phyloP scores from a whole-genome alignment of 129 eudicot genomes.

The Flaveria brownii region DNA sequence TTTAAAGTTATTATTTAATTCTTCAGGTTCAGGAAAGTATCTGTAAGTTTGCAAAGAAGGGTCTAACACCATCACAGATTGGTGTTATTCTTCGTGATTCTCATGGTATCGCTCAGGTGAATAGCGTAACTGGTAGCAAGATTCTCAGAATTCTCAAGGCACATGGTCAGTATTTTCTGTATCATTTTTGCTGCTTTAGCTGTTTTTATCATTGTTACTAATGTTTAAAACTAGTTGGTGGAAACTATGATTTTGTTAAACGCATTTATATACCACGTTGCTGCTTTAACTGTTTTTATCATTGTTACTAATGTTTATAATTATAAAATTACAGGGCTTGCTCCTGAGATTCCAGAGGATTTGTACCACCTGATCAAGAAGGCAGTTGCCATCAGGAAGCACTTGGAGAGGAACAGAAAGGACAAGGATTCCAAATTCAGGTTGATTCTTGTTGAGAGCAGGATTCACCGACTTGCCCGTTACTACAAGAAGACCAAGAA shows the following conservation, averaged over 20 bases:
- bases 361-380: slow-evolving; percentile 59
- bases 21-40: slow-evolving; percentile 58
- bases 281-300: neutral
- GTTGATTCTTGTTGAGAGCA: slow-evolving; percentile 68
- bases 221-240: too few species aligned
- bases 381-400: slow-evolving; percentile 64
- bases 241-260: too few species aligned
- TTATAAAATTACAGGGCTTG: slow-evolving; percentile 40
- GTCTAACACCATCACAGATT: slow-evolving; percentile 64
- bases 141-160: slow-evolving; percentile 61
- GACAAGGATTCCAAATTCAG: slow-evolving; percentile 65
- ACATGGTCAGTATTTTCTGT: slow-evolving; percentile 35
- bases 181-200: too few species aligned
- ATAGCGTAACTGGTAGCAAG: slow-evolving; percentile 63
- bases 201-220: neutral
- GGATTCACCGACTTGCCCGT: slow-evolving; percentile 67
- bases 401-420: slow-evolving; percentile 67
- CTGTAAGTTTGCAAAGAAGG: slow-evolving; percentile 72
- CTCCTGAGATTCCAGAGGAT: slow-evolving; percentile 71
- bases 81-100: slow-evolving; percentile 78
- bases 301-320: neutral
- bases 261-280: too few species aligned
- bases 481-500: slow-evolving; percentile 73
- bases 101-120: slow-evolving; percentile 72
- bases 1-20: neutral